These are phyloP conservation scores for Batrachochytrium dendrobatidis DNA, from an alignment of 371 early-diverging fungal genomes.

Conservation along the genomic window DNA sequence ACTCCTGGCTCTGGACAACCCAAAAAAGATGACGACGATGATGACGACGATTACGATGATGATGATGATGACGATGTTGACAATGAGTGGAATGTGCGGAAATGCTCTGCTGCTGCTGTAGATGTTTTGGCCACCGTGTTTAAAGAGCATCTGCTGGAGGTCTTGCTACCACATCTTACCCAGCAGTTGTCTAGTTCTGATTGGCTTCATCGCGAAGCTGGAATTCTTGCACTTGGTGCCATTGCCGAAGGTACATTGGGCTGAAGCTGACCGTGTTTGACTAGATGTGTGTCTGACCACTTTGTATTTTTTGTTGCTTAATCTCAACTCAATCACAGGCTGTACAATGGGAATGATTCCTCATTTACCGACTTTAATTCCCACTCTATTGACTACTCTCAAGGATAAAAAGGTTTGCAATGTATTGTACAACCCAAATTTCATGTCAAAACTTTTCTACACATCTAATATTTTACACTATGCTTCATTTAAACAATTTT, in stretches of 20 bases:
- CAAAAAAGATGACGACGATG: conserved; percentile 59
- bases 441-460: too few relatives aligned
- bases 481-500: conserved; percentile 5
- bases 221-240: conserved; percentile 93
- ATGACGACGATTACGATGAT: conserved; percentile 75
- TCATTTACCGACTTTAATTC: conserved; percentile 79
- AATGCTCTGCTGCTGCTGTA: conserved; percentile 93
- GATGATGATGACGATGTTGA: conserved; percentile 84
- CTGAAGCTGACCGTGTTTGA: not conserved
- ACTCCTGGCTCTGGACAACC: conserved; percentile 17
- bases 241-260: conserved; percentile 64
- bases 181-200: conserved; percentile 67
- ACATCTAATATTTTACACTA: too few relatives aligned
- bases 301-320: not conserved
- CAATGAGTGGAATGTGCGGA: conserved; percentile 93
- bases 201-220: conserved; percentile 89
- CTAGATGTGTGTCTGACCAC: not conserved
- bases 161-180: conserved; percentile 81
- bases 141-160: conserved; percentile 67
- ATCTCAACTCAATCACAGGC: conserved; percentile 14
- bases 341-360: conserved; percentile 80
- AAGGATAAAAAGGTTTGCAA: too few relatives aligned
- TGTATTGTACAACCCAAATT: too few relatives aligned
- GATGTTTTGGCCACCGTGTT: conserved; percentile 87
- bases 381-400: conserved; percentile 71